Percentiles rank a stretch among this genome's conserved stretches.
phyloP scores from a whole-genome alignment of 2,329 filamentous ascomycete genomes.

The Penicillium sp. region DNA sequence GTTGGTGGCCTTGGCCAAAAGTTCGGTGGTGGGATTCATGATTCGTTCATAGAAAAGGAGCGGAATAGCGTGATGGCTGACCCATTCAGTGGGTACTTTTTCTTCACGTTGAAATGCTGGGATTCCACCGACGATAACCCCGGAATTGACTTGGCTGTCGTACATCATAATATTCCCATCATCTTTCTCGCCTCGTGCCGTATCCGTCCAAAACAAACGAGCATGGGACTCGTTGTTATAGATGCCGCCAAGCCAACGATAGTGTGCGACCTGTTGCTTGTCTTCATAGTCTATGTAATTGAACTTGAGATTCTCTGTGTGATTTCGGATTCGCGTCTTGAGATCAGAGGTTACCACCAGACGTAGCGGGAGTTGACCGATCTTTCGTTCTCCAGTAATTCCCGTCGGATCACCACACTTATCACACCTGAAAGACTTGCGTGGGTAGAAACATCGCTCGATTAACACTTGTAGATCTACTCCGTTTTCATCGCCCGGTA shows the following conservation, averaged over 20 bases:
- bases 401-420: constrained; percentile 8
- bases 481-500: constrained; percentile 14
- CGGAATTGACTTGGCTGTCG: constrained; percentile 28
- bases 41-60: constrained; percentile 40
- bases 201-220: constrained; percentile 36
- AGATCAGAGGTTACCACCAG: constrained; percentile 28
- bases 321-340: constrained; percentile 15
- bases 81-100: constrained; percentile 30
- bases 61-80: constrained; percentile 18
- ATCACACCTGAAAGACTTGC: constrained; percentile 3
- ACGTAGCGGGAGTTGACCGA: constrained; percentile 32
- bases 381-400: constrained; percentile 9
- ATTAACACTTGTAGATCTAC: constrained; percentile 24
- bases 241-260: constrained; percentile 43
- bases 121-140: constrained; percentile 31
- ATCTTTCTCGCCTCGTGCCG: constrained; percentile 28
- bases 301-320: constrained; percentile 30
- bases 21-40: constrained; percentile 24
- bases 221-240: constrained; percentile 27
- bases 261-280: constrained; percentile 23
- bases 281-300: constrained; percentile 23
- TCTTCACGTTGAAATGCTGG: constrained; percentile 13
- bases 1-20: constrained; percentile 17
- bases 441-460: constrained; percentile 17
- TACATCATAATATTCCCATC: constrained; percentile 30